These are phyloP conservation scores for Diospyros kaki DNA, from an alignment of 148 eudicot species.

Conservation along the genomic window DNA sequence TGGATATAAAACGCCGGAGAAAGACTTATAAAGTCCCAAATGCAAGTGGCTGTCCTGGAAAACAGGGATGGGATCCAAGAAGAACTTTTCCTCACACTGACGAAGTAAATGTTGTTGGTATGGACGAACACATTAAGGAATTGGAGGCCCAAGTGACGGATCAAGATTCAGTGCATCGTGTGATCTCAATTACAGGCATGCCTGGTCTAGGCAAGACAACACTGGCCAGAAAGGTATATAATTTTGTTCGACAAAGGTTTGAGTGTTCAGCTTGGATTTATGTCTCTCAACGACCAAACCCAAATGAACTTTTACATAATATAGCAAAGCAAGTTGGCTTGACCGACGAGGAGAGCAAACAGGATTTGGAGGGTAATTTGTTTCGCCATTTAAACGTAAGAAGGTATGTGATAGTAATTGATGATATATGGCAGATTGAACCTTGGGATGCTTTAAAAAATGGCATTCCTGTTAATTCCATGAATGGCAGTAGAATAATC, in stretches of 20 bases:
- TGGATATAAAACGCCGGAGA: neutral
- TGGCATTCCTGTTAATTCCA: neutral
- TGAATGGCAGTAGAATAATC: slow-evolving; percentile 6
- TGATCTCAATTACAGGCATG: slow-evolving; percentile 9
- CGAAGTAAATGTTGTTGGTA: slow-evolving; percentile 1
- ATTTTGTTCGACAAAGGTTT: neutral
- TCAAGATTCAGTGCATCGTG: neutral
- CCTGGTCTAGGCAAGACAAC: slow-evolving; percentile 18
- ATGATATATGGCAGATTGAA: slow-evolving; percentile 10
- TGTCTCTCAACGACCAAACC: slow-evolving; percentile 8
- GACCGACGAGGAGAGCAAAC: neutral
- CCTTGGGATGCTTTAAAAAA: neutral
- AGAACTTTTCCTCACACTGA: neutral
- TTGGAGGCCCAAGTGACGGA: neutral
- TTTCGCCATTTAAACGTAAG: neutral
- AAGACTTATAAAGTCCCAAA: neutral
- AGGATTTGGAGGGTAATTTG: slow-evolving; percentile 1
- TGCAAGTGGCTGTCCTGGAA: neutral
- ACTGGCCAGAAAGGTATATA: slow-evolving; percentile 3
- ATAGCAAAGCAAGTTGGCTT: slow-evolving; percentile 18
- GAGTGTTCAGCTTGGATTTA: slow-evolving; percentile 10
- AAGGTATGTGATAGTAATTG: slow-evolving; percentile 11
- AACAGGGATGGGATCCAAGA: neutral
- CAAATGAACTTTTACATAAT: neutral
- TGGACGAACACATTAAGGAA: neutral